Evolutionary conservation across 768 basidiomycete genomes (phyloP).

Genomic region (Pisolithus microcarpus): DNA sequence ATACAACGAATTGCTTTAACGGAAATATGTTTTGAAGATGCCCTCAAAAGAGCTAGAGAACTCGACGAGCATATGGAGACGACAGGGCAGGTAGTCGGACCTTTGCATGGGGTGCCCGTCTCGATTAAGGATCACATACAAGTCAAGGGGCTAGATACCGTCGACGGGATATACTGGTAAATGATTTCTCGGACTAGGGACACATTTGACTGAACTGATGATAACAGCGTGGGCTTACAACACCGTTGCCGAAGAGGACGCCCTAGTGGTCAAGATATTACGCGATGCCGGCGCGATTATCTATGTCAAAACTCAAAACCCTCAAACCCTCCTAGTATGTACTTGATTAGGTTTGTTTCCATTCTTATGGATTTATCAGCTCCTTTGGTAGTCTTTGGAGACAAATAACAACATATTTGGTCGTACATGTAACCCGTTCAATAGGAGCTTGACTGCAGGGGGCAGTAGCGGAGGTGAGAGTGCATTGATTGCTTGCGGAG

Average conservation of each 20-base stretch:
- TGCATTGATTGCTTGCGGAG: constrained; percentile 38
- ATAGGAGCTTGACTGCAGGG: constrained; percentile 35
- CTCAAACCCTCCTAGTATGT: constrained; percentile 43
- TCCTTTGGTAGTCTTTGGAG: constrained; percentile 37
- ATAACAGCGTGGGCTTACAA: constrained; percentile 33
- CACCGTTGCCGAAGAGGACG: constrained; percentile 33
- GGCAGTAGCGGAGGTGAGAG: constrained; percentile 46
- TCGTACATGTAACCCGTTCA: constrained; percentile 61
- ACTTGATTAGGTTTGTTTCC: background rate
- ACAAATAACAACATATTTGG: constrained; percentile 51
- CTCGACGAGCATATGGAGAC: constrained; percentile 40
- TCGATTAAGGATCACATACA: constrained; percentile 44
- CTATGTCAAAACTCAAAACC: constrained; percentile 42
- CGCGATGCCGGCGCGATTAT: constrained; percentile 39
- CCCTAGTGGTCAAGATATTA: constrained; percentile 38
- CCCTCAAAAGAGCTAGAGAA: constrained; percentile 38
- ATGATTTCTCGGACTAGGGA: background rate
- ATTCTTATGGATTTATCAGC: constrained; percentile 7
- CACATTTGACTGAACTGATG: constrained; percentile 12
- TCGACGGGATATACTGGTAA: constrained; percentile 28
- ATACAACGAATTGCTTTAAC: constrained; percentile 46
- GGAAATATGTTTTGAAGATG: constrained; percentile 52
- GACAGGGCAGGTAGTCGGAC: constrained; percentile 44
- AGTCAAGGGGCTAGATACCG: constrained; percentile 35
- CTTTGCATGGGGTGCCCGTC: constrained; percentile 38